Evolutionary conservation across 257 asterid species (phyloP), one percentile per base, ranked within the genome.

Genomic region (Solanum paucissectum): DNA sequence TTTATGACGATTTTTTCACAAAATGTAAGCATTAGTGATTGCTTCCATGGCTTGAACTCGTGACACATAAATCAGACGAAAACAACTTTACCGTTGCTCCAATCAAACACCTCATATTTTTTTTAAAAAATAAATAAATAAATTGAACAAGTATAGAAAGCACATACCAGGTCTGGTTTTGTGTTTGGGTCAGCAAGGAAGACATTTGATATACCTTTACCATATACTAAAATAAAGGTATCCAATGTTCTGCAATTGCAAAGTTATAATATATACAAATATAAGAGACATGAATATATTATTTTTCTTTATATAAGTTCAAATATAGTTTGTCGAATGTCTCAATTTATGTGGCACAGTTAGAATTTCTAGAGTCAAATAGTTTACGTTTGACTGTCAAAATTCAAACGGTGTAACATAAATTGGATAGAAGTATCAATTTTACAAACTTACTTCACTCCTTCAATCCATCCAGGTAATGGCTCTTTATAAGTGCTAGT

Each of bases 391-490:
- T 52, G 62, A 52, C 23, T 1, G 8, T 52, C 62, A 16, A 52
- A 52, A 52, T 52, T 16, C 23, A 16, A 16, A 52, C 9, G 0
- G n/a, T 16, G 62, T 52, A 16, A 52, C n/a, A 52, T 52, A 16
- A 52, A 52, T 52, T 52, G 62, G 46, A 40, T 9, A 21, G 11
- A 60, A 21, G 6, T 0, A 7, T 60, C 27, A 8, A 60, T 8
- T 60, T 60, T 21, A 58, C 27, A 55, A 55, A 77, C 4, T 6
- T 89, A 93, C 98, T 93, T 93, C 8, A 92, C 23, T 18, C 95
- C 95, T 91, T 93, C 94, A 42, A 90, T 91, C 98, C 98, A 94
- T 83, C 98, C 94, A 0, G 94, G 92, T 83, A 94, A 86, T 6
- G 98, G 98, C 20, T 93, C 95, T 37, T 23, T 86, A 33, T 87